Base-by-base conservation (phyloP, 2,329 filamentous ascomycete species). In the Fusarium vanettenii region DNA sequence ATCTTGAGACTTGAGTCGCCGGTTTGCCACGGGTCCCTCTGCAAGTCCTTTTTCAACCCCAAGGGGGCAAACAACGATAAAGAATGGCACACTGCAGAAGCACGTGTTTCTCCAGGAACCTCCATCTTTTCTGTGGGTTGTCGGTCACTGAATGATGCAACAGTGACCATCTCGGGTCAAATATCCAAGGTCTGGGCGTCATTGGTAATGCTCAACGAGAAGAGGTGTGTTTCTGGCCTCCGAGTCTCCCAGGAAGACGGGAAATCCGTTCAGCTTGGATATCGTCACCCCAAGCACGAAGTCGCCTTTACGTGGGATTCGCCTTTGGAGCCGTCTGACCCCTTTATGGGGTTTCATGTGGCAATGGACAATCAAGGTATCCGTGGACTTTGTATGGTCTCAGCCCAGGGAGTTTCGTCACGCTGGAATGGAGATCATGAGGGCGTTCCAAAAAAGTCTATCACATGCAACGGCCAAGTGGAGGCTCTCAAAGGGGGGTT, bases 31-130 rank as follows among this genome's bases (percentile, higher is more conserved):
- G 63, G 33, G 35, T 60, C 48, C 22, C 35, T 27, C 25, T 61
- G 56, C 35, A 61, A 60, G 57, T 69, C 66, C 3, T 52, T 64
- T 18, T 60, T 69, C 55, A 43, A 69, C 25, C 60, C 61, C 29
- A 41, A 64, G n/a, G 62, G 55, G 10, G 20, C 25, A 37, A 16
- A 52, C 20, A 48, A 69, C 8, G 20, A 56, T 56, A 29, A 25
- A 14, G 20, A 11, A 29, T 69, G 66, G 66, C 14, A 16, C 45
- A 69, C 55, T 10, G 66, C 66, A 39, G 20, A 39, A 6, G 56
- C 66, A 4, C 35, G 14, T 2, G 10, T 64, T 43, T 31, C 37
- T 18, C 55, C 48, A 25, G 37, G 11, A 22, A 61, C 56, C 18
- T 27, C 6, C 3, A 13, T 1, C 18, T 64, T 64, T 37, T 29